Evolutionary conservation across 1,284 basidiomycete genomes (phyloP).

Genomic region (Athelia psychrophila): DNA sequence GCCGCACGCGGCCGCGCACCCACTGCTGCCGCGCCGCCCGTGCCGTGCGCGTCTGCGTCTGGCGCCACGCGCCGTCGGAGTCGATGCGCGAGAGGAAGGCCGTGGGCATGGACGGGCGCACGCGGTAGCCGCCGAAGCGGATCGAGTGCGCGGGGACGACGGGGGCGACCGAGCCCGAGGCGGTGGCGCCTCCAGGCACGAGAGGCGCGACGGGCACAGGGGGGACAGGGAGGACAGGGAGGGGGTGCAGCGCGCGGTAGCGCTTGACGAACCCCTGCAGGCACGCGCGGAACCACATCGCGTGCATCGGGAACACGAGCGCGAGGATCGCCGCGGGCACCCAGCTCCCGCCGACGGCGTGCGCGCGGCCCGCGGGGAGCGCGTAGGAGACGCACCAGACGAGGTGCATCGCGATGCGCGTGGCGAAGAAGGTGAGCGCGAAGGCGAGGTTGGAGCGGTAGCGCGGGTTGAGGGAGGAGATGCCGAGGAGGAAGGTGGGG

Average conservation of each 20-base stretch:
- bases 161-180: no score
- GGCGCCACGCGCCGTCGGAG: neutral
- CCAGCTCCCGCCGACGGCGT: slow-evolving; percentile 27
- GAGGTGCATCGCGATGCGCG: slow-evolving; percentile 52
- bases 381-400: slow-evolving; percentile 35
- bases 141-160: no score
- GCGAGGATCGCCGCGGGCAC: slow-evolving; percentile 39
- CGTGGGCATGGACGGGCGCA: neutral
- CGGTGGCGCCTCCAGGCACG: neutral
- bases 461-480: slow-evolving; percentile 43
- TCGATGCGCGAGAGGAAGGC: neutral
- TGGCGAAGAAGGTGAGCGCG: slow-evolving; percentile 47
- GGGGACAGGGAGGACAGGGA: neutral
- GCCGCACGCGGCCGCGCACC: neutral
- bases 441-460: slow-evolving; percentile 51
- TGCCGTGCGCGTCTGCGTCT: neutral
- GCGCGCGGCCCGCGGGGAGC: slow-evolving; percentile 27
- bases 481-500: slow-evolving; percentile 54
- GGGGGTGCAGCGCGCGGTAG: neutral
- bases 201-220: neutral
- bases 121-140: neutral
- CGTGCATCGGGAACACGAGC: slow-evolving; percentile 48
- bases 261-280: slow-evolving; percentile 44
- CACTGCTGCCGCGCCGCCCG: neutral
- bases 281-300: slow-evolving; percentile 52